A percentile compares a stretch with the other conserved stretches of the same genome.
These are phyloP conservation scores for Delitschia confertaspora DNA, from an alignment of 495 filamentous ascomycete species.

Conservation along the genomic window DNA sequence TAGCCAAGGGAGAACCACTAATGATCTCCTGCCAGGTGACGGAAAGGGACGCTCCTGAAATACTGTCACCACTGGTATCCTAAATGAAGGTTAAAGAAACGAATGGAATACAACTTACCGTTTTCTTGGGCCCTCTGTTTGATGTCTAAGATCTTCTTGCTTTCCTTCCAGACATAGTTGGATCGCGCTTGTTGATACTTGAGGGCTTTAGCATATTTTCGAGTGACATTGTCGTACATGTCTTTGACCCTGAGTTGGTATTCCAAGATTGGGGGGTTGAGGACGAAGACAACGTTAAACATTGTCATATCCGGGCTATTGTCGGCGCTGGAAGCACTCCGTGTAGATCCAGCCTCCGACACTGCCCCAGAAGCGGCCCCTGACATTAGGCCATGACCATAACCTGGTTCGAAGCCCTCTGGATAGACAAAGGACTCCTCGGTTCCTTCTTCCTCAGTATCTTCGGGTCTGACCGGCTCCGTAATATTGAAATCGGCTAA, in stretches of 20 bases:
- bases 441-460: conserved; percentile 29
- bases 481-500: conserved; percentile 9
- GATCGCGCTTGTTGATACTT: conserved; percentile 83
- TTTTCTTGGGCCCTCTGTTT: conserved; percentile 73
- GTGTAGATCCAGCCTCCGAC: conserved; percentile 27
- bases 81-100: conserved; percentile 33
- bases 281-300: conserved; percentile 93
- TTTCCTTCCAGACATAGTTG: conserved; percentile 81
- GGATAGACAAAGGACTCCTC: conserved; percentile 24
- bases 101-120: conserved; percentile 12
- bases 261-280: conserved; percentile 69
- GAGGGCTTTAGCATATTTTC: conserved; percentile 79
- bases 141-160: conserved; percentile 62
- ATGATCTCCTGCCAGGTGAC: conserved; percentile 62
- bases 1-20: conserved; percentile 66
- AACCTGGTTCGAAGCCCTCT: conserved; percentile 31
- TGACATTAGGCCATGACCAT: conserved; percentile 29
- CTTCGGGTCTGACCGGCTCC: conserved; percentile 23
- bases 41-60: conserved; percentile 46
- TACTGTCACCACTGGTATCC: conserved; percentile 16
- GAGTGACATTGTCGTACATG: conserved; percentile 79
- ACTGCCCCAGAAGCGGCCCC: conserved; percentile 19
- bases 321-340: conserved; percentile 36
- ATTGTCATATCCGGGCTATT: conserved; percentile 65
- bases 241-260: conserved; percentile 64